Evolutionary conservation across 331 rosid genomes (phyloP).

Genomic region (Spiraea crenata): DNA sequence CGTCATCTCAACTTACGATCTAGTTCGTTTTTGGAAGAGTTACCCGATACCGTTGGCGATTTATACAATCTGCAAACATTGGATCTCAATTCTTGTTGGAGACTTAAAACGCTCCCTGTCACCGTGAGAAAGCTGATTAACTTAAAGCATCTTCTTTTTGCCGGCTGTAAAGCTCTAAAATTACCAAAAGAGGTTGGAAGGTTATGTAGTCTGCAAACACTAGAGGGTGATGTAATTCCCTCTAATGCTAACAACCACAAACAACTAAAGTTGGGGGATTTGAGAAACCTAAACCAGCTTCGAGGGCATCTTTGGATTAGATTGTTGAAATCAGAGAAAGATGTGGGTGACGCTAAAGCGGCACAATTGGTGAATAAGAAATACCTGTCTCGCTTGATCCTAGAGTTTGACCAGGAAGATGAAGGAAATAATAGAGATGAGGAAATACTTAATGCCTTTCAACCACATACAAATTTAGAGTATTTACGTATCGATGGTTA

Average conservation of each 20-base stretch:
- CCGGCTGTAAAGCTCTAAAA: rapidly evolving
- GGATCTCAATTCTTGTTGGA: rapidly evolving
- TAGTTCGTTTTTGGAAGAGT: rapidly evolving
- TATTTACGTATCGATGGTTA: rapidly evolving
- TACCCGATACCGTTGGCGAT: background rate
- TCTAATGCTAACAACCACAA: too few species aligned
- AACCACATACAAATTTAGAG: background rate
- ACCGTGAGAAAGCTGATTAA: background rate
- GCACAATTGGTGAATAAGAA: background rate
- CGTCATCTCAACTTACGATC: background rate
- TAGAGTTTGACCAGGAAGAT: background rate
- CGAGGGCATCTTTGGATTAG: background rate
- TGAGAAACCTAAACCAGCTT: background rate
- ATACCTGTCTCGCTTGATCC: background rate
- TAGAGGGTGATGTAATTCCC: too few species aligned
- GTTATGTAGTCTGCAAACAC: too few species aligned
- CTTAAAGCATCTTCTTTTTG: background rate
- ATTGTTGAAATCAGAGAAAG: background rate
- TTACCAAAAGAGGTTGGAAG: too few species aligned
- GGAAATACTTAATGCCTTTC: background rate
- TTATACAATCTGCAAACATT: constrained; percentile 19
- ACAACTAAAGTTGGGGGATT: background rate
- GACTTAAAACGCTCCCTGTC: background rate
- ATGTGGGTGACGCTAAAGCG: background rate
- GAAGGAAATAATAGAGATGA: background rate